These are phyloP conservation scores for Gossypium ekmanianum DNA, from an alignment of 345 rosid species.

Conservation along the genomic window DNA sequence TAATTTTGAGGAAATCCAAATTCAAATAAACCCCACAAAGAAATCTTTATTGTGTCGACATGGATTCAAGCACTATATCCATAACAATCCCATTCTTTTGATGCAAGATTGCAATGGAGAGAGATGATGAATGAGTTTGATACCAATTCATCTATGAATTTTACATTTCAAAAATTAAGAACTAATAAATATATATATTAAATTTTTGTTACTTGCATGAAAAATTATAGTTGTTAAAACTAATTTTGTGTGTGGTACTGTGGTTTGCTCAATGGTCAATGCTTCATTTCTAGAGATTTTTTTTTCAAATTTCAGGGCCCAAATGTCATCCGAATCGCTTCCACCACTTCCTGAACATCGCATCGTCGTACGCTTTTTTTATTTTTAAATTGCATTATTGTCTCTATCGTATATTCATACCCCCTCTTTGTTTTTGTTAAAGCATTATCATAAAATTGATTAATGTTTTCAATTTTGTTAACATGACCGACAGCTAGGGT, in stretches of 20 bases:
- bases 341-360: slow-evolving; percentile 12
- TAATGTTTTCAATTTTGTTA: background rate
- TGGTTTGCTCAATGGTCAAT: background rate
- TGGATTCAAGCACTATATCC: too few species aligned
- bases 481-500: slow-evolving; percentile 53
- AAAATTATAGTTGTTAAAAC: too few species aligned
- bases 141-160: background rate
- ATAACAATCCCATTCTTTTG: too few species aligned
- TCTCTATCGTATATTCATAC: background rate
- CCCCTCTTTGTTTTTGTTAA: background rate
- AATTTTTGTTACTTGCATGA: background rate
- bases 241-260: too few species aligned
- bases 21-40: too few species aligned
- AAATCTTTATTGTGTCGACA: too few species aligned
- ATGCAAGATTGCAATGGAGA: too few species aligned
- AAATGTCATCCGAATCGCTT: slow-evolving; percentile 36
- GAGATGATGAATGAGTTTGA: background rate
- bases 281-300: background rate
- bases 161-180: background rate
- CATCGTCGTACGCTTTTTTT: slow-evolving; percentile 29
- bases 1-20: too few species aligned
- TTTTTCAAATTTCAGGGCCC: slow-evolving; percentile 31
- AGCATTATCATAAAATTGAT: background rate
- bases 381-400: background rate
- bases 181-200: too few species aligned